A percentile compares a stretch with the other conserved stretches of the same genome.
Conservation (phyloP, 371 early-diverging fungal genomes). For the Mucor plumbeus region DNA sequence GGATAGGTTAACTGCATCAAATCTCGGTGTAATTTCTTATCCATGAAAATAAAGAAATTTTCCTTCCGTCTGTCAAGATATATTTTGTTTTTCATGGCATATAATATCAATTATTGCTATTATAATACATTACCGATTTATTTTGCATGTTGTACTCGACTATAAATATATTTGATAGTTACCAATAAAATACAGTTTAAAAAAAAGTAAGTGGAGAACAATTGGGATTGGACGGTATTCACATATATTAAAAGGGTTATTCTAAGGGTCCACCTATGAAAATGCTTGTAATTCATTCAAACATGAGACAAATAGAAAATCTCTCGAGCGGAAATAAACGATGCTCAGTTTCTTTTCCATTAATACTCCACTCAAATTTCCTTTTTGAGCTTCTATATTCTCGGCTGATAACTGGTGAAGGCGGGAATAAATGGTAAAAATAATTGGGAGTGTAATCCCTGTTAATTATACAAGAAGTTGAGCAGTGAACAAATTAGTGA, state of each 20-base stretch:
- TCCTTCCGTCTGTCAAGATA: too few relatives aligned
- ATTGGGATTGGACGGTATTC: background rate
- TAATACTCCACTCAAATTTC: background rate
- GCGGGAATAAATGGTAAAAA: conserved; percentile 5
- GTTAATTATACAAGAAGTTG: background rate
- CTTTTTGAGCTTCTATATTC: background rate
- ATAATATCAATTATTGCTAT: background rate
- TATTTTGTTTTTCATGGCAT: too few relatives aligned
- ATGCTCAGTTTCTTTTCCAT: background rate
- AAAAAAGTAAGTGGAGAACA: background rate
- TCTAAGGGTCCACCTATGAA: conserved; percentile 1
- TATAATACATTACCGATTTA: background rate
- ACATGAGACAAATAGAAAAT: background rate
- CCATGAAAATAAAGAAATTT: too few relatives aligned
- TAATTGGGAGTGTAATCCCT: background rate
- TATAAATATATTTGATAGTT: background rate
- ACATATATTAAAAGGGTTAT: background rate
- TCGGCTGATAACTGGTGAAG: background rate
- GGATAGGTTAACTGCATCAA: too few relatives aligned
- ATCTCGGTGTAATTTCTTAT: too few relatives aligned
- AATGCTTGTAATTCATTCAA: background rate
- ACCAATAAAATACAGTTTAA: background rate
- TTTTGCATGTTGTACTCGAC: background rate
- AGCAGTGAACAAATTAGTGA: background rate
- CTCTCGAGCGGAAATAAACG: background rate